Percentiles rank a stretch among this genome's conserved stretches.
phyloP scores from a whole-genome alignment of 495 filamentous ascomycete species.

The Cercophora newfieldiana region DNA sequence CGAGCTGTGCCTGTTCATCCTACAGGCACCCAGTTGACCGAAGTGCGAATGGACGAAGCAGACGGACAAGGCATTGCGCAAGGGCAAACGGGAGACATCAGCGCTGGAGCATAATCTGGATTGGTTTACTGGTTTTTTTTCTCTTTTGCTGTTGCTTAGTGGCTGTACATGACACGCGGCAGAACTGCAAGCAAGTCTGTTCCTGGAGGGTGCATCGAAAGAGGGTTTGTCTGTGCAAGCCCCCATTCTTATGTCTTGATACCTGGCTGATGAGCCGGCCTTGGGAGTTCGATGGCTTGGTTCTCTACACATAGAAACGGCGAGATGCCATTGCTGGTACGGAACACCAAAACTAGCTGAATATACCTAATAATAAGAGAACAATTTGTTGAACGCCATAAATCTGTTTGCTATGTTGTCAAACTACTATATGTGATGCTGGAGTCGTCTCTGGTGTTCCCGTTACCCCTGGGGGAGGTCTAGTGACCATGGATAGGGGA shows the following conservation, averaged over 20 bases:
- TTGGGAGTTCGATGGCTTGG: neutral
- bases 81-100: neutral
- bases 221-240: neutral
- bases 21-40: slow-evolving; percentile 18
- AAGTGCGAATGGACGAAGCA: neutral
- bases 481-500: neutral
- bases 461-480: neutral
- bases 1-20: slow-evolving; percentile 32
- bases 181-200: neutral
- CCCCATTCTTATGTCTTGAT: neutral
- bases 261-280: neutral
- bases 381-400: neutral
- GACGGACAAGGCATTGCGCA: too few relatives aligned
- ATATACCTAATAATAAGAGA: neutral
- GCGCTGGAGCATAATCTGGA: neutral
- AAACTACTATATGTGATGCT: too few relatives aligned
- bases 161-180: neutral
- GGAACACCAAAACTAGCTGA: neutral
- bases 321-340: neutral
- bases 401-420: neutral
- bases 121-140: too few relatives aligned
- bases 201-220: neutral
- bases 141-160: neutral
- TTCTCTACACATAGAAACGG: neutral
- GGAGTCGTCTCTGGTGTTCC: neutral